Base-by-base conservation (phyloP, 148 eudicot species). In the Camellia sinensis region DNA sequence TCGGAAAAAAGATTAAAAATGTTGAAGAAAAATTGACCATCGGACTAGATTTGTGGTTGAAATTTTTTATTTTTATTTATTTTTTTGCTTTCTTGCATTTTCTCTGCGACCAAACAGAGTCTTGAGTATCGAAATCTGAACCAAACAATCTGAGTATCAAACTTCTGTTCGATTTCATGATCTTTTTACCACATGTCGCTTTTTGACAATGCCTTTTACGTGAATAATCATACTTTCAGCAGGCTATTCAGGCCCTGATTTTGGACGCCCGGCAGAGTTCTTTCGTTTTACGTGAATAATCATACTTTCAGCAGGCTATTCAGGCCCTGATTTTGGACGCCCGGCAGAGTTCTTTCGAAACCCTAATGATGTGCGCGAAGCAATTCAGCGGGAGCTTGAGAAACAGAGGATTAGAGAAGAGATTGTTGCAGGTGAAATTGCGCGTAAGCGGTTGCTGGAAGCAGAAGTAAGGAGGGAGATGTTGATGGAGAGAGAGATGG, bases 401-500 rank as follows among this genome's bases (percentile, higher is more conserved):
- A 92, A 91, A 78, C 89, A 90, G 75, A 56, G 79, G 22, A 94
- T 92, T 57, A 80, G 95, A 44, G 88, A 83, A 19, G 89, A 92
- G 80, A 84, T 91, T 0, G 86, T 91, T 0, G 90, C 85, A 0
- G 84, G 77, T 3, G 96, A 94, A 85, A 78, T 83, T 0, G 82
- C 69, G 5, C 71, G 90, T 61, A 79, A 88, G 82, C 85, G 91
- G 59, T 4, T 84, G 45, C 46, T 91, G 10, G 94, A 93, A 57
- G 91, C 81, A 8, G 95, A 93, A 44, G 91, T 92, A 46, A 83
- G 93, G 78, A 85, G 90, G 69, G 98, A 92, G 82, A 50, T 94
- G 87, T 78, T 82, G 85, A 8, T 80, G 68, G 98, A 92, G 84
- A 85, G 92, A 19, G 89, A 91, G 18, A 69, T 89, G 74, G 83